Percentiles rank a stretch among this genome's conserved stretches.
phyloP scores from a whole-genome alignment of 345 rosid genomes.

The Garcia nutans region DNA sequence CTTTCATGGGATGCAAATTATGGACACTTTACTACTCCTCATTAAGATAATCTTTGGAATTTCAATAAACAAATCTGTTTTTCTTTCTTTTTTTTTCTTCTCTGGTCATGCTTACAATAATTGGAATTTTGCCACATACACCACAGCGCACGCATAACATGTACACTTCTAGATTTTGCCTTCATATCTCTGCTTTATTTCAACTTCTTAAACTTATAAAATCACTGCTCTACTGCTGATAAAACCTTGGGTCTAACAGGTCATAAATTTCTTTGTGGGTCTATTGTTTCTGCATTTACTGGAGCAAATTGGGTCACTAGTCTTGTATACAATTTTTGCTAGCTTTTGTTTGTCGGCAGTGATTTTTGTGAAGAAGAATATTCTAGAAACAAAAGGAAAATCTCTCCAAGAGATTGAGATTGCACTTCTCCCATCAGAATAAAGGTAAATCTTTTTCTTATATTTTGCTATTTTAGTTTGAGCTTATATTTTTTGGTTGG shows the following conservation, averaged over 20 bases:
- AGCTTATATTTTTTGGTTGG: background rate
- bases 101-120: too few relatives aligned
- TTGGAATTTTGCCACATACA: too few relatives aligned
- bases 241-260: constrained; percentile 41
- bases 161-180: background rate
- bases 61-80: too few relatives aligned
- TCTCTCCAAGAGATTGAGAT: constrained; percentile 91
- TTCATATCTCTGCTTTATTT: background rate
- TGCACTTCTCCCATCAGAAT: constrained; percentile 59
- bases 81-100: too few relatives aligned
- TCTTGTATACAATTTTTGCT: constrained; percentile 64
- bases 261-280: constrained; percentile 86
- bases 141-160: background rate
- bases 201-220: background rate
- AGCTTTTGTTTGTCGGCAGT: constrained; percentile 71
- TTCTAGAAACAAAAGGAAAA: constrained; percentile 88
- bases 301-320: constrained; percentile 70
- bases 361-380: constrained; percentile 67
- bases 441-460: constrained; percentile 22
- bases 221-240: background rate
- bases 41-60: too few relatives aligned
- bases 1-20: too few relatives aligned
- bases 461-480: background rate
- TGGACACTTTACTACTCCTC: too few relatives aligned
- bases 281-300: constrained; percentile 72